Evolutionary conservation across 495 filamentous ascomycete species (phyloP), one percentile per base, ranked within the genome.

Genomic region (Podospora conica): DNA sequence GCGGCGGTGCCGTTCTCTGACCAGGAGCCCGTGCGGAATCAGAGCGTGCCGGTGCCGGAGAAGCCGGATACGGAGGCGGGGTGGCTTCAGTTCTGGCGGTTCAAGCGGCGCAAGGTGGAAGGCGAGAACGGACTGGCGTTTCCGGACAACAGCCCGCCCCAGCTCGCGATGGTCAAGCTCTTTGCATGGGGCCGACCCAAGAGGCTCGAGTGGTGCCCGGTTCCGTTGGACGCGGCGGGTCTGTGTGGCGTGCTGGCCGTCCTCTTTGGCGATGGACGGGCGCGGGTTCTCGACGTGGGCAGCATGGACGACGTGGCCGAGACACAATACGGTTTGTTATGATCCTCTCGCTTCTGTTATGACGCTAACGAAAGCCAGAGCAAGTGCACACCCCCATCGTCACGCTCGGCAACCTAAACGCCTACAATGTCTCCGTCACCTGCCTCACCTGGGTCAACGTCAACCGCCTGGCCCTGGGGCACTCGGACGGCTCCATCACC

Each of bases 381-480:
- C 74, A 75, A 69, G 66, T 82, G 3, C 67, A 79, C 20, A 58
- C 72, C 7, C 75, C 80, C n/a, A 69, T 80, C 59, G 75, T 66
- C 0, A 73, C 76, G 18, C 77, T 85, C 25, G 73, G 74, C 25
- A 73, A 77, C 25, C 66, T 69, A 0, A 73, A 70, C 23, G 81
- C 82, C 65, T 72, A 80, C 70, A 75, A 75, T 54, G 66, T 82
- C 59, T 71, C 74, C 22, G 78, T 78, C n/a, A 81, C 79, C 29
- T 79, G 77, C 70, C 75, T 83, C 28, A 74, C 79, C 15, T 83
- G 81, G 81, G 69, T 80, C 5, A 81, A 79, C 63, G 75, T 73
- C 61, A 83, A 83, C 68, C 79, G 80, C 15, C 65, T 83, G 55
- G 76, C 70, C 21, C 72, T 82, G 58, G 81, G 76, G 61, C 78